Conservation (phyloP, 2,329 filamentous ascomycete species). For the Hypomyces rosellus region DNA sequence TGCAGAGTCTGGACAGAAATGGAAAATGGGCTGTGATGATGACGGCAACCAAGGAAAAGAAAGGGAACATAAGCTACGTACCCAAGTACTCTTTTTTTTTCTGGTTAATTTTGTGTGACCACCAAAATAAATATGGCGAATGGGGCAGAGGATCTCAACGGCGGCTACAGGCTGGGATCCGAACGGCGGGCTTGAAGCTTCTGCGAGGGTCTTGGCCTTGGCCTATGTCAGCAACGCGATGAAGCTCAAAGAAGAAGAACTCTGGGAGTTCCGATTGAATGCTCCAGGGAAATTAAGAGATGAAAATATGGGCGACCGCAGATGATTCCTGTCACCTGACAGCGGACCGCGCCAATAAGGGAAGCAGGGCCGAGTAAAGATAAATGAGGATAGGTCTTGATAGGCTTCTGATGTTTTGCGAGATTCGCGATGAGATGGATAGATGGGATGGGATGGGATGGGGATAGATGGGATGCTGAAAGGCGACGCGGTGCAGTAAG, state of each 20-base stretch:
- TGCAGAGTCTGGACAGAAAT: not conserved
- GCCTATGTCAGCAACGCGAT: conserved; percentile 11
- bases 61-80: conserved; percentile 4
- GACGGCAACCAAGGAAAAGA: conserved; percentile 7
- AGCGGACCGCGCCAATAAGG: conserved; percentile 38
- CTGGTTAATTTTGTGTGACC: conserved; percentile 4
- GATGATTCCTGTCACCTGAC: conserved; percentile 46
- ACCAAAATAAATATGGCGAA: not conserved
- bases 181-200: not conserved
- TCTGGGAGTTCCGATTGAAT: conserved; percentile 19
- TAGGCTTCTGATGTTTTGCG: conserved; percentile 42
- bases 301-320: conserved; percentile 27
- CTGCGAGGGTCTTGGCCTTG: not conserved
- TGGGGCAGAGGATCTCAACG: not conserved
- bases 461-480: conserved; percentile 22
- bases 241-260: conserved; percentile 6
- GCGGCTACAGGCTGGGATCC: conserved; percentile 2
- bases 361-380: not conserved
- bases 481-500: conserved; percentile 32
- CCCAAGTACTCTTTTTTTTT: not conserved
- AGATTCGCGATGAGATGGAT: conserved; percentile 26
- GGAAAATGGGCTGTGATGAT: not conserved
- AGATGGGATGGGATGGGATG: not conserved
- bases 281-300: conserved; percentile 13
- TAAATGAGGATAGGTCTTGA: conserved; percentile 38